These are phyloP conservation scores for Candida maris DNA, from an alignment of 805 yeast genomes.

Conservation along the genomic window DNA sequence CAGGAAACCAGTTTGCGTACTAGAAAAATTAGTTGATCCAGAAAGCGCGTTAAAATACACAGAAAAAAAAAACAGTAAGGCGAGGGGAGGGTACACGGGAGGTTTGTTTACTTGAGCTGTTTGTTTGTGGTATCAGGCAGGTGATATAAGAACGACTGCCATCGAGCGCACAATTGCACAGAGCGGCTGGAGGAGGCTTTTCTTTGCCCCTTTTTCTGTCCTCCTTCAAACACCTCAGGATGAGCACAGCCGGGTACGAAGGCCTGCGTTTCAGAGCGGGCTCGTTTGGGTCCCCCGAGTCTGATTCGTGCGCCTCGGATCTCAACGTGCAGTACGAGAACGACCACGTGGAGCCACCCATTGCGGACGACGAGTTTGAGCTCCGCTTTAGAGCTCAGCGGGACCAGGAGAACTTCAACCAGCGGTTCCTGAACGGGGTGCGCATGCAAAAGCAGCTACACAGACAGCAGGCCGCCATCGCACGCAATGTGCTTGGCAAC, in stretches of 20 bases:
- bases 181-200: too few relatives aligned
- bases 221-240: too few relatives aligned
- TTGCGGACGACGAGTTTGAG: slow-evolving; percentile 6
- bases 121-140: too few relatives aligned
- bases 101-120: too few relatives aligned
- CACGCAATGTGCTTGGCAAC: not conserved
- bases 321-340: slow-evolving; percentile 2
- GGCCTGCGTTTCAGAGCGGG: not conserved
- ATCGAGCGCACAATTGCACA: too few relatives aligned
- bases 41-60: too few relatives aligned
- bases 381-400: slow-evolving; percentile 1
- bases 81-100: too few relatives aligned
- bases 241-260: not conserved
- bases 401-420: slow-evolving; percentile 3
- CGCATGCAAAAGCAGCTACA: not conserved
- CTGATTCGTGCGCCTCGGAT: slow-evolving; percentile 3
- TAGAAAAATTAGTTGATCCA: too few relatives aligned
- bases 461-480: not conserved
- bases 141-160: too few relatives aligned
- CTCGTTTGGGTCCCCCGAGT: slow-evolving; percentile 1
- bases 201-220: too few relatives aligned
- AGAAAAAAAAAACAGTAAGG: too few relatives aligned
- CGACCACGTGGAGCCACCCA: slow-evolving; percentile 4
- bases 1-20: too few relatives aligned
- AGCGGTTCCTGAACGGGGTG: slow-evolving; percentile 3